Evolutionary conservation across 139 green algal genomes (phyloP).

Genomic region (Spirogloea muscicola): DNA sequence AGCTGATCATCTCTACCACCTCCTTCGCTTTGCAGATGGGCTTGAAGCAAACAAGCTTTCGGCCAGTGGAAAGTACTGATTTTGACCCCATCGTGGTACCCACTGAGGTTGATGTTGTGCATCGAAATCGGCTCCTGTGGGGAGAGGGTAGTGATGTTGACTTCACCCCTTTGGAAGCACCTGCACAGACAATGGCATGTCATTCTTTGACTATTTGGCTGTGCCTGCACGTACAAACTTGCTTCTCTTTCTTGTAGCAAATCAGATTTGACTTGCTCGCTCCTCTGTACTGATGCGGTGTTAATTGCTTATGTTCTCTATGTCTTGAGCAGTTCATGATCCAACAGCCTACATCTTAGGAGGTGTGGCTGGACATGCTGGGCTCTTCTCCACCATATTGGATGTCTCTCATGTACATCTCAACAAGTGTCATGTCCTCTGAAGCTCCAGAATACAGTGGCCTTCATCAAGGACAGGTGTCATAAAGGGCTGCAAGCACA

Average conservation of each 20-base stretch:
- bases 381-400: conserved; percentile 43
- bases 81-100: conserved; percentile 39
- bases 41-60: conserved; percentile 36
- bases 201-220: no score
- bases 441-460: background rate
- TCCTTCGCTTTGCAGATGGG: no score
- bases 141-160: conserved; percentile 49
- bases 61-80: background rate
- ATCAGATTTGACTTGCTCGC: no score
- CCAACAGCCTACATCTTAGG: conserved; percentile 48
- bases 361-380: conserved; percentile 45
- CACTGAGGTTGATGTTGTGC: conserved; percentile 43
- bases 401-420: conserved; percentile 40
- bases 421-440: background rate
- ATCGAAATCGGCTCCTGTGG: conserved; percentile 48
- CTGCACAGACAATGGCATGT: no score
- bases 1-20: no score
- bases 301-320: background rate
- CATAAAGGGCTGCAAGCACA: background rate
- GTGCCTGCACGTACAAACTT: no score
- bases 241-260: no score
- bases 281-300: background rate
- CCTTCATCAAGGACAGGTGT: background rate
- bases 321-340: conserved; percentile 47
- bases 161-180: no score